These are phyloP conservation scores for Ogataea paraovalis DNA, from an alignment of 805 yeast species.

Conservation along the genomic window DNA sequence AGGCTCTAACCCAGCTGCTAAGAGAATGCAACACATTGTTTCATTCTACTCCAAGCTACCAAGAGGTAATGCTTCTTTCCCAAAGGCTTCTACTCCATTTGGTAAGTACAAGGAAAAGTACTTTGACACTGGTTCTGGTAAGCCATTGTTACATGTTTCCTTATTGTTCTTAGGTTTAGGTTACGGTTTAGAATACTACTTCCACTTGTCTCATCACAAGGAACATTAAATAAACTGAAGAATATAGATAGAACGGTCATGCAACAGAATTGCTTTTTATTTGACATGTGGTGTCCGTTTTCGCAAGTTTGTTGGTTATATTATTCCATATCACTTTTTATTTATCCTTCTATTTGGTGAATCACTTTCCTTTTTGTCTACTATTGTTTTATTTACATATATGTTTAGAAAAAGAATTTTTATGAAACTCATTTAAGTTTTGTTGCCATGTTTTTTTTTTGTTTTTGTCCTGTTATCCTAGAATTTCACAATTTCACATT, in stretches of 20 bases:
- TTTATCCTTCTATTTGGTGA: not conserved
- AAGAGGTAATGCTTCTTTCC: conserved; percentile 81
- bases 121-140: conserved; percentile 80
- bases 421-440: not conserved
- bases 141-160: conserved; percentile 77
- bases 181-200: conserved; percentile 88
- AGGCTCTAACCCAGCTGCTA: conserved; percentile 94
- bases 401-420: not conserved
- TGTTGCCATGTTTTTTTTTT: too few relatives aligned
- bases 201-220: conserved; percentile 72
- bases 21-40: conserved; percentile 93
- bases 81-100: conserved; percentile 62
- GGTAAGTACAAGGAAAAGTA: conserved; percentile 82
- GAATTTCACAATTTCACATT: not conserved
- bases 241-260: not conserved
- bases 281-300: not conserved
- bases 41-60: conserved; percentile 94
- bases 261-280: too few relatives aligned
- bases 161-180: conserved; percentile 67
- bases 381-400: not conserved
- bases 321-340: not conserved
- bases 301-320: not conserved
- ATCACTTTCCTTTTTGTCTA: not conserved
- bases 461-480: not conserved
- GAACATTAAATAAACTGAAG: conserved; percentile 33